Evolutionary conservation across 139 green algal species (phyloP).

Genomic region (Bryopsis sp.): DNA sequence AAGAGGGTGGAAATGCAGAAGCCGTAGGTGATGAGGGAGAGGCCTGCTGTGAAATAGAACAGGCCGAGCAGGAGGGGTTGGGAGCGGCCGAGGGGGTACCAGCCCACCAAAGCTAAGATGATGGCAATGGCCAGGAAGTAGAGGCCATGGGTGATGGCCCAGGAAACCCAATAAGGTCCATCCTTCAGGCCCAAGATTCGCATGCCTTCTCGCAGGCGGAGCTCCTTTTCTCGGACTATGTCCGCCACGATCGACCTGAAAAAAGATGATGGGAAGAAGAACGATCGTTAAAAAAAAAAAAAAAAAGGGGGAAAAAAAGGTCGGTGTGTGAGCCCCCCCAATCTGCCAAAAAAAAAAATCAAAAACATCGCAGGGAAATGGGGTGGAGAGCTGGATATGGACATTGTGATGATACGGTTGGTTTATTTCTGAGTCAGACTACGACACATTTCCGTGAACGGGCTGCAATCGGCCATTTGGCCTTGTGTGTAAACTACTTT

Average conservation of each 20-base stretch:
- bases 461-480: too few species aligned
- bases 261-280: too few species aligned
- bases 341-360: too few species aligned
- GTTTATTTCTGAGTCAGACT: too few species aligned
- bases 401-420: too few species aligned
- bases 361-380: too few species aligned
- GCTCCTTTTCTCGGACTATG: slow-evolving; percentile 70
- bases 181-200: slow-evolving; percentile 54
- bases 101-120: slow-evolving; percentile 44
- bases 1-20: slow-evolving; percentile 65
- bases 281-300: too few species aligned
- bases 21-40: slow-evolving; percentile 50
- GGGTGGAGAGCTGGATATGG: too few species aligned
- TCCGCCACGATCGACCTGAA: slow-evolving; percentile 29
- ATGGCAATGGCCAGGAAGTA: slow-evolving; percentile 39
- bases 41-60: slow-evolving; percentile 50
- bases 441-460: too few species aligned
- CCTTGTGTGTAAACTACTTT: too few species aligned
- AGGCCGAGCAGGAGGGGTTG: slow-evolving; percentile 46
- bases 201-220: slow-evolving; percentile 72
- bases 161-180: slow-evolving; percentile 55
- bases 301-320: too few species aligned
- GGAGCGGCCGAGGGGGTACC: slow-evolving; percentile 41
- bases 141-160: slow-evolving; percentile 53
- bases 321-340: too few species aligned